Base-by-base conservation (phyloP, 768 basidiomycete species). In the Trametes punicea region DNA sequence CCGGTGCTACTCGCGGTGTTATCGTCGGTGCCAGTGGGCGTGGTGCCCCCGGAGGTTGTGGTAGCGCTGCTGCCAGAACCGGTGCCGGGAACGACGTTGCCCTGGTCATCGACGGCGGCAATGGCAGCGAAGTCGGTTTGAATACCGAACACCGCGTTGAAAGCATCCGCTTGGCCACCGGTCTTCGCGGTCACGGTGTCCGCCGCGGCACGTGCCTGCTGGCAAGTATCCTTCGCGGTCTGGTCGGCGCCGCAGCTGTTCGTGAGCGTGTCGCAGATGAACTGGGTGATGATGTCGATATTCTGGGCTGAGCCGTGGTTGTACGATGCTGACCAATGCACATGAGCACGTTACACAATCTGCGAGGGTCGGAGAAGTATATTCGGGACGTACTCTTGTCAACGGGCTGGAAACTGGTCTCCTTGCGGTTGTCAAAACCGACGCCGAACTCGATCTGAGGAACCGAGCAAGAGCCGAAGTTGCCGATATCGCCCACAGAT, bases 71-170 rank as follows among this genome's bases (percentile, higher is more conserved):
- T 42, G 23, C 45, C 48, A 38, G 64, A 45, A 27, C 47, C 59
- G 41, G 59, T 65, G 26, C 69, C 71, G 16, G 75, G 70, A 16
- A 69, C 57, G 23, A 62, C 58, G 27, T 62, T 56, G 44, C 80
- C 81, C 59, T 78, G 74, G 64, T 81, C 70, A 47, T 79, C 76
- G 48, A 82, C 61, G 16, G 65, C 69, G 11, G 71, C 57, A 33
- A 82, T 74, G 36, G 59, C 60, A 3, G 71, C 73, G 63, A 86
- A 85, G 67, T 80, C 67, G 39, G 83, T 84, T 7, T 41, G 67
- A 54, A 81, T 76, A n/a, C 79, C 81, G 59, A 85, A 82, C 41
- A 69, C 77, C 18, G 72, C 73, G 69, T 87, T 85, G 76, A 85
- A 87, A 3, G 73, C 77, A 64, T 85, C 84, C 20, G 84, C 83